Conservation (phyloP, 352 stramenopile genomes). For the Peronosclerospora sorghi region DNA sequence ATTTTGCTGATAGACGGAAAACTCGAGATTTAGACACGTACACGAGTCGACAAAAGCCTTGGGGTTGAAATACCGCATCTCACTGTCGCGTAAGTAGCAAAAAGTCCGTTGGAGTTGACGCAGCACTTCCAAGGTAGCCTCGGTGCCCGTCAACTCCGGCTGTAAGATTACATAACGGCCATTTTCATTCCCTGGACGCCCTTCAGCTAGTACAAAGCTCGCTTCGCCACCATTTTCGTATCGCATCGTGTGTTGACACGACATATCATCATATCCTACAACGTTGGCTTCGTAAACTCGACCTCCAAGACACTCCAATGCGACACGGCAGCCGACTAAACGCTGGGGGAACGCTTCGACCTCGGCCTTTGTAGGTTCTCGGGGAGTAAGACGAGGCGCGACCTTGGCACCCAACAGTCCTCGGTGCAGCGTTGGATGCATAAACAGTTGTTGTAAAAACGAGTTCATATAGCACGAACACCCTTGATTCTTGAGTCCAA, state of each 20-base stretch:
- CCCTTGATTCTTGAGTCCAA: constrained; percentile 97
- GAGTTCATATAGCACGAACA: constrained; percentile 99
- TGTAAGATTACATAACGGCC: constrained; percentile 86
- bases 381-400: constrained; percentile 29
- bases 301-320: constrained; percentile 90
- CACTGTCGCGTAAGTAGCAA: constrained; percentile 77
- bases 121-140: constrained; percentile 82
- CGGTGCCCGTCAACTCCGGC: constrained; percentile 57
- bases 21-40: constrained; percentile 85
- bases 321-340: constrained; percentile 72
- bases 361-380: constrained; percentile 82
- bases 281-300: constrained; percentile 90
- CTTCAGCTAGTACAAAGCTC: constrained; percentile 85
- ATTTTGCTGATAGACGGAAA: constrained; percentile 98
- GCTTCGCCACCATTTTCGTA: constrained; percentile 86
- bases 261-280: constrained; percentile 75
- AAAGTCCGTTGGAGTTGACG: constrained; percentile 85
- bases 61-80: constrained; percentile 79
- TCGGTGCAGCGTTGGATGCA: constrained; percentile 71
- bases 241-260: constrained; percentile 62
- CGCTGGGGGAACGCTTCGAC: constrained; percentile 72
- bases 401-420: constrained; percentile 70
- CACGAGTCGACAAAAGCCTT: constrained; percentile 86
- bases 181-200: constrained; percentile 92
- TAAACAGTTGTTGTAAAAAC: constrained; percentile 96